Percentiles rank a stretch among this genome's conserved stretches.
These are phyloP conservation scores for Lactarius hatsudake DNA, from an alignment of 768 basidiomycete genomes.

Conservation along the genomic window DNA sequence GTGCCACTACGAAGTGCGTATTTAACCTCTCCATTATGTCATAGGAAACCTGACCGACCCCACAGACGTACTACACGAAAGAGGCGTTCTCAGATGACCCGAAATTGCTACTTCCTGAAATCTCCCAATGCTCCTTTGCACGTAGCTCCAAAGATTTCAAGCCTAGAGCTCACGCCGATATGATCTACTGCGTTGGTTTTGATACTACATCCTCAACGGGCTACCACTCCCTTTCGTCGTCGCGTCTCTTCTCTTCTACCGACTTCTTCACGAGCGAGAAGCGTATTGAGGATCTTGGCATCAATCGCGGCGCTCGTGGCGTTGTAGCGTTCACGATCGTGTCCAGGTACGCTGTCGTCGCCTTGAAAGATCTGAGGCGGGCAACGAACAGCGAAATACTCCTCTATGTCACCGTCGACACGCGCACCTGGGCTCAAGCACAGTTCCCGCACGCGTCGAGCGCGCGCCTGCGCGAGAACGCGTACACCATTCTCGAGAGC, in stretches of 20 bases:
- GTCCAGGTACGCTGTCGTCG: constrained; percentile 89
- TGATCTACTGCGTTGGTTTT: constrained; percentile 89
- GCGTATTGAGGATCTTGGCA: constrained; percentile 81
- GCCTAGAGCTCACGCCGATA: constrained; percentile 65
- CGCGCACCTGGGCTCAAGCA: constrained; percentile 80
- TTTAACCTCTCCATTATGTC: neutral
- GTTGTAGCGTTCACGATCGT: constrained; percentile 93
- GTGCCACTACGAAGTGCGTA: constrained; percentile 73
- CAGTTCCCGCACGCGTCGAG: constrained; percentile 89
- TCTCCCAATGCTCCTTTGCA: constrained; percentile 79
- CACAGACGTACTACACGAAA: constrained; percentile 84
- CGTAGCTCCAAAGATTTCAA: constrained; percentile 83
- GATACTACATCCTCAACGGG: constrained; percentile 52
- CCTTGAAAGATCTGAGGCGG: constrained; percentile 65
- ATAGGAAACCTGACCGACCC: constrained; percentile 9
- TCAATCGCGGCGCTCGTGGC: constrained; percentile 80
- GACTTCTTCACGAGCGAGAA: constrained; percentile 75
- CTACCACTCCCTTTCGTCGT: constrained; percentile 51
- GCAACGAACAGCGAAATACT: constrained; percentile 67
- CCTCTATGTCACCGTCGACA: constrained; percentile 84
- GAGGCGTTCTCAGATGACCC: constrained; percentile 71
- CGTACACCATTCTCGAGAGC: constrained; percentile 94
- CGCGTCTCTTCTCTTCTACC: constrained; percentile 75
- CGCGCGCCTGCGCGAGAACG: constrained; percentile 79
- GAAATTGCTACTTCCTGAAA: constrained; percentile 40